These are phyloP conservation scores for Erythrophleum ivorense DNA, from an alignment of 331 rosid species.

Conservation along the genomic window DNA sequence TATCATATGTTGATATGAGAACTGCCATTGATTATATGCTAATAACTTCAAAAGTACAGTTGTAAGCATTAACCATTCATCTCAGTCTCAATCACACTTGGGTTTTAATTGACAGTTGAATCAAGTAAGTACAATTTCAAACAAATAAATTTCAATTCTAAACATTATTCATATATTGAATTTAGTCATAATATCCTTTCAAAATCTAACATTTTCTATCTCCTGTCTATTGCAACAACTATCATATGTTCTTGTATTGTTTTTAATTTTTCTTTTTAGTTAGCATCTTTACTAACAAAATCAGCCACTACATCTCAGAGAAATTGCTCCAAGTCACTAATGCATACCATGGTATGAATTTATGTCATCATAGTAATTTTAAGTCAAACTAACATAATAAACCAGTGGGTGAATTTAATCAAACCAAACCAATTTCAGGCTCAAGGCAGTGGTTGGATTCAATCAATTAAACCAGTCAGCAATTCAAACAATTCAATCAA, in stretches of 20 bases:
- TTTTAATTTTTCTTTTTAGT: neutral
- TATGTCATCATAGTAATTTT: too few relatives aligned
- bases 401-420: too few relatives aligned
- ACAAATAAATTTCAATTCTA: neutral
- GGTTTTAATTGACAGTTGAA: constrained; percentile 18
- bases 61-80: neutral
- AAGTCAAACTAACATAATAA: too few relatives aligned
- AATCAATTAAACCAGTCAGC: too few relatives aligned
- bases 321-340: neutral
- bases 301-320: constrained; percentile 20
- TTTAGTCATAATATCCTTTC: neutral
- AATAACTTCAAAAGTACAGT: neutral
- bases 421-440: too few relatives aligned
- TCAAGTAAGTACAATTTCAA: neutral
- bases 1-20: neutral
- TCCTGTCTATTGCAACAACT: neutral
- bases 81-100: neutral
- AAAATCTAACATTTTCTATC: constrained; percentile 10
- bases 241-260: neutral
- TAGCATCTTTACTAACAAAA: neutral
- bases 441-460: too few relatives aligned
- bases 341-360: too few relatives aligned
- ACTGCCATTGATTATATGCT: constrained; percentile 2
- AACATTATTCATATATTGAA: constrained; percentile 6
- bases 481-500: too few relatives aligned